Evolutionary conservation across 2,329 filamentous ascomycete species (phyloP), one percentile per base, ranked within the genome.

Genomic region (Aspergillus hiratsukae): DNA sequence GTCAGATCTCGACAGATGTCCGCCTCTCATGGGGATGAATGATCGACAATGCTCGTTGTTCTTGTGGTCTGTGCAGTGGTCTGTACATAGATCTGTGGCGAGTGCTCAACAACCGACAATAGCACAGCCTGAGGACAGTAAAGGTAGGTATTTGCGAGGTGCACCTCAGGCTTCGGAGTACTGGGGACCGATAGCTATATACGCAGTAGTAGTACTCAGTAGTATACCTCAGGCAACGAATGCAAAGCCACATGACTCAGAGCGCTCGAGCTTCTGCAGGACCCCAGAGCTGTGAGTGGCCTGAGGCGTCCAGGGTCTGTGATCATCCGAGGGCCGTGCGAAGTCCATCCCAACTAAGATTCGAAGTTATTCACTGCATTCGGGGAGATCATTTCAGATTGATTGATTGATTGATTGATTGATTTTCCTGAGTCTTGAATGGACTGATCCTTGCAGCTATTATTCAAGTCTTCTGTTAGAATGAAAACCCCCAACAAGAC

Each of bases 291-390:
- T 53, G 27, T 14, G 10, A 27, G 31, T 49, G 48, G 55, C 58
- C 58, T 60, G 50, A 60, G 58, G 58, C 53, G 55, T 60, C 58
- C 43, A 60, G 43, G 52, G 55, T 54, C 55, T 50, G 48, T 41
- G 55, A 21, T 48, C 49, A 43, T n/a, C 41, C 45, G 54, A 48
- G 58, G 58, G 21, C 58, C 58, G 58, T 60, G 58, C 58, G 52
- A 53, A 45, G 17, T 9, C 3, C 29, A 31, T 31, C 29, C 29
- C 29, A 11, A 31, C 29, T 31, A n/a, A 29, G 29, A 29, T 28
- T 23, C 25, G 23, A 17, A 28, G 8, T 28, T 21, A 41, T n/a
- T 19, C n/a, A 29, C 49, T 19, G 17, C 14, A 31, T 40, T 35
- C 11, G 11, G 19, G 14, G 31, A 35, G 31, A 19, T 35, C 14